These are phyloP conservation scores for Oryza officinalis DNA, from an alignment of 176 grass and related monocot species.

Conservation along the genomic window DNA sequence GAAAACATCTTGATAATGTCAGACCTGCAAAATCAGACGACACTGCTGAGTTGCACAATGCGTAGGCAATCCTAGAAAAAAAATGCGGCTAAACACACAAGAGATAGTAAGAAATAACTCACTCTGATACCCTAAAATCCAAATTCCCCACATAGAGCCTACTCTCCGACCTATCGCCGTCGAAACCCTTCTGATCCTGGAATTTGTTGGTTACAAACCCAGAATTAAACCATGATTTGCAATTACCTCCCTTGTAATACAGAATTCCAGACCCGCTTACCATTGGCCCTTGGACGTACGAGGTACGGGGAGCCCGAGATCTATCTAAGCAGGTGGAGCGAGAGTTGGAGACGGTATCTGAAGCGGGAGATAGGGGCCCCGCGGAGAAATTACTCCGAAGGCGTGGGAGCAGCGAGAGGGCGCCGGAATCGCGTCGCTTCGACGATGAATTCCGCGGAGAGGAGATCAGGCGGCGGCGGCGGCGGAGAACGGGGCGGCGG, in stretches of 20 bases:
- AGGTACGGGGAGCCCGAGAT: slow-evolving; percentile 8
- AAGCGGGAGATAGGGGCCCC: background rate
- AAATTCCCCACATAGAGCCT: slow-evolving; percentile 86
- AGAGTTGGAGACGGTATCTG: background rate
- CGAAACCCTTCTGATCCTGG: slow-evolving; percentile 55
- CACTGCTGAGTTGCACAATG: slow-evolving; percentile 3
- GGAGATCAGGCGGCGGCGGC: background rate
- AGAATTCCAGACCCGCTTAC: slow-evolving; percentile 7
- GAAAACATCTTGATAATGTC: slow-evolving; percentile 94
- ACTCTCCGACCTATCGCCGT: slow-evolving; percentile 53
- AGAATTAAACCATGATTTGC: background rate
- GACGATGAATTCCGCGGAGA: background rate
- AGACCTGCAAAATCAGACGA: slow-evolving; percentile 46
- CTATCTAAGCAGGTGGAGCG: background rate
- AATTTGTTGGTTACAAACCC: slow-evolving; percentile 25
- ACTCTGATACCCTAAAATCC: slow-evolving; percentile 89
- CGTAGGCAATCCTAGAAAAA: background rate
- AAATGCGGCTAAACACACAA: background rate
- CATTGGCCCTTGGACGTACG: slow-evolving; percentile 27
- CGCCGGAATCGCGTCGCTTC: background rate
- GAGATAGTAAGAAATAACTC: slow-evolving; percentile 6
- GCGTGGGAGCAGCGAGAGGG: background rate
- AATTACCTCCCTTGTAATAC: slow-evolving; percentile 6
- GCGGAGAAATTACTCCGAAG: background rate
- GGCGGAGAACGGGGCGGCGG: background rate